Evolutionary conservation across 306 rosid genomes (phyloP).

Genomic region (Quercus variabilis): DNA sequence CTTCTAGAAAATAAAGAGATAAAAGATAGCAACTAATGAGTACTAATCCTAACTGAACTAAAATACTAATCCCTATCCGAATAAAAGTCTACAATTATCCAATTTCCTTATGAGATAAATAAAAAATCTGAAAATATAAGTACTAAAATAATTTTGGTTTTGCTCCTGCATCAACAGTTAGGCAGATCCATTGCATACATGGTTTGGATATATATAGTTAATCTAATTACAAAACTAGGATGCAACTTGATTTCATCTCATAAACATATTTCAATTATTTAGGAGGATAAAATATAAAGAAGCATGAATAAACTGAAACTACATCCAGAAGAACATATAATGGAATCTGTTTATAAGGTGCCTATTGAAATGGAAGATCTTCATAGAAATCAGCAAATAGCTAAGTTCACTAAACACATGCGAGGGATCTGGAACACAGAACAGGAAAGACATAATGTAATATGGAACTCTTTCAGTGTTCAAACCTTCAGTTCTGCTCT

Average conservation of each 20-base stretch:
- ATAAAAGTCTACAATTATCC: too few relatives aligned
- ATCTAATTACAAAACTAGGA: not conserved
- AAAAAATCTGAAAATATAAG: too few relatives aligned
- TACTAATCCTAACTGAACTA: too few relatives aligned
- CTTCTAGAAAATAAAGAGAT: too few relatives aligned
- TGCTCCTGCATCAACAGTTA: too few relatives aligned
- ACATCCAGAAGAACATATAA: not conserved
- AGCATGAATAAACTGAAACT: not conserved
- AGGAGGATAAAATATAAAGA: not conserved
- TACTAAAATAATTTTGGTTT: too few relatives aligned
- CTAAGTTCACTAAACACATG: not conserved
- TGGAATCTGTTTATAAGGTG: not conserved
- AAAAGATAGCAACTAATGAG: too few relatives aligned
- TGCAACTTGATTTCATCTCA: not conserved
- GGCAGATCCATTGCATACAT: not conserved
- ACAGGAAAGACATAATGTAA: not conserved
- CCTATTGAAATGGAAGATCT: not conserved
- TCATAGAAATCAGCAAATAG: not conserved
- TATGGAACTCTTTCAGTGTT: slow-evolving; percentile 10
- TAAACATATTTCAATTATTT: not conserved
- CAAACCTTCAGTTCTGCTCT: slow-evolving; percentile 87
- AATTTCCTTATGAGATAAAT: too few relatives aligned
- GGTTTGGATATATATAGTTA: not conserved
- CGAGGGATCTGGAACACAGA: not conserved
- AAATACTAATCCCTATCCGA: too few relatives aligned